phyloP scores from a whole-genome alignment of 805 yeast genomes.

The Candida endomychidarum region DNA sequence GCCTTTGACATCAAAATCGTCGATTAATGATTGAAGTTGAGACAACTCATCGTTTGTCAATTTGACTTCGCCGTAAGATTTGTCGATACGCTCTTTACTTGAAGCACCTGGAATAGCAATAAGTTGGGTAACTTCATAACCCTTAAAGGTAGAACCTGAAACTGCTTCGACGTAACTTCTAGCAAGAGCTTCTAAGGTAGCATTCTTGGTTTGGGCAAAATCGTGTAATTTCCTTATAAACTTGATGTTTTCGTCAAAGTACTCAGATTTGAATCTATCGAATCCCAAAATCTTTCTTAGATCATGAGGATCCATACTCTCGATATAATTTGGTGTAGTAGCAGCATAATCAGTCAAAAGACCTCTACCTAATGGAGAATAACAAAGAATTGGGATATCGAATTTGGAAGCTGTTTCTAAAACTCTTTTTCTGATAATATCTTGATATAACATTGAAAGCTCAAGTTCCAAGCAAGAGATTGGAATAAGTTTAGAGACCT shows the following conservation, averaged over 20 bases:
- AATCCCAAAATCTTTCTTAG: slow-evolving; percentile 3
- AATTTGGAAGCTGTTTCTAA: slow-evolving; percentile 56
- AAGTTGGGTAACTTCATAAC: slow-evolving; percentile 48
- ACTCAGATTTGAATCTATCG: slow-evolving; percentile 56
- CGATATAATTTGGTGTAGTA: slow-evolving; percentile 23
- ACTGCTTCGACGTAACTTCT: slow-evolving; percentile 53
- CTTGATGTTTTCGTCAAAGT: slow-evolving; percentile 50
- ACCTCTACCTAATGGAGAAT: slow-evolving; percentile 84
- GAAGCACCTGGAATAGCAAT: slow-evolving; percentile 83
- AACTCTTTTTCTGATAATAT: slow-evolving; percentile 61
- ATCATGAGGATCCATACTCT: slow-evolving; percentile 3
- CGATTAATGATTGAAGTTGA: slow-evolving; percentile 48
- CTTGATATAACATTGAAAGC: slow-evolving; percentile 67
- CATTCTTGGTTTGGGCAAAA: not conserved
- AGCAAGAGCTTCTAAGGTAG: not conserved
- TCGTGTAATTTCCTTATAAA: slow-evolving; percentile 45
- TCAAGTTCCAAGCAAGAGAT: slow-evolving; percentile 76
- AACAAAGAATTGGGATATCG: slow-evolving; percentile 68
- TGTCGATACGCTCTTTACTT: slow-evolving; percentile 54
- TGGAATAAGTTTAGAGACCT: slow-evolving; percentile 56
- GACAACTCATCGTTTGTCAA: slow-evolving; percentile 57
- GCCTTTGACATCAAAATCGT: slow-evolving; percentile 51
- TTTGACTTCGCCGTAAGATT: slow-evolving; percentile 49
- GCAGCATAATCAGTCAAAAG: slow-evolving; percentile 63
- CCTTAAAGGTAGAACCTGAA: slow-evolving; percentile 57